Conservation (phyloP, 768 basidiomycete genomes). For the Boletus subparvulus region DNA sequence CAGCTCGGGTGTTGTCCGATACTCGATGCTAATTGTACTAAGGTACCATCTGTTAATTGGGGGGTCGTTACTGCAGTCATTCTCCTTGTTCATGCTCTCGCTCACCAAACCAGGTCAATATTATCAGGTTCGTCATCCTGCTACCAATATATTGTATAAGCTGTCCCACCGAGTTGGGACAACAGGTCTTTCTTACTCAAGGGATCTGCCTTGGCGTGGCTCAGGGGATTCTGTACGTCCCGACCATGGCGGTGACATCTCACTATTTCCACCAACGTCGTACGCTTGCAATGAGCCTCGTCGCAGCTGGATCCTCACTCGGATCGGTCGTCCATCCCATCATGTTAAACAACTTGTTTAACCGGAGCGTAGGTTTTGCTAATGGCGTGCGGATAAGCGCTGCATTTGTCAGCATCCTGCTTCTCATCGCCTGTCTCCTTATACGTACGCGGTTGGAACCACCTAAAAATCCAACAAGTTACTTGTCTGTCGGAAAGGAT, state of each 20-base stretch:
- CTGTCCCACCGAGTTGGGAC: neutral
- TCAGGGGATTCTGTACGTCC: constrained; percentile 46
- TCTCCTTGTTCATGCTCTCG: constrained; percentile 46
- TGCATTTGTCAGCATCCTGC: constrained; percentile 38
- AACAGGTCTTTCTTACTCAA: constrained; percentile 48
- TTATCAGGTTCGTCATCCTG: constrained; percentile 38
- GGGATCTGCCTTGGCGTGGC: constrained; percentile 48
- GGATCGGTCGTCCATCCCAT: constrained; percentile 26
- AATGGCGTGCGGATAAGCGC: constrained; percentile 51
- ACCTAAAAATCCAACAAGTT: constrained; percentile 14
- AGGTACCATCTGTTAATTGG: constrained; percentile 46
- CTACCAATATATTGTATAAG: neutral
- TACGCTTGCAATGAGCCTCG: constrained; percentile 45
- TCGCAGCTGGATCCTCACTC: constrained; percentile 38
- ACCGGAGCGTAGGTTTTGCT: constrained; percentile 35
- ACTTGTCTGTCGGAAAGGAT: constrained; percentile 16
- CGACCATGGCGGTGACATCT: constrained; percentile 42
- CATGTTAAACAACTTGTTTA: constrained; percentile 33
- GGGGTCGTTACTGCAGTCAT: constrained; percentile 43
- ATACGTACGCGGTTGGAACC: constrained; percentile 43
- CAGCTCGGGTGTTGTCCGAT: neutral
- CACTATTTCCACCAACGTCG: constrained; percentile 46
- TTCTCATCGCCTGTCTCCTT: constrained; percentile 33
- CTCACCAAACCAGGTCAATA: constrained; percentile 40
- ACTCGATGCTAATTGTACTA: constrained; percentile 1